phyloP scores from a whole-genome alignment of 2,329 filamentous ascomycete species.

The Sporothrix schenckii region DNA sequence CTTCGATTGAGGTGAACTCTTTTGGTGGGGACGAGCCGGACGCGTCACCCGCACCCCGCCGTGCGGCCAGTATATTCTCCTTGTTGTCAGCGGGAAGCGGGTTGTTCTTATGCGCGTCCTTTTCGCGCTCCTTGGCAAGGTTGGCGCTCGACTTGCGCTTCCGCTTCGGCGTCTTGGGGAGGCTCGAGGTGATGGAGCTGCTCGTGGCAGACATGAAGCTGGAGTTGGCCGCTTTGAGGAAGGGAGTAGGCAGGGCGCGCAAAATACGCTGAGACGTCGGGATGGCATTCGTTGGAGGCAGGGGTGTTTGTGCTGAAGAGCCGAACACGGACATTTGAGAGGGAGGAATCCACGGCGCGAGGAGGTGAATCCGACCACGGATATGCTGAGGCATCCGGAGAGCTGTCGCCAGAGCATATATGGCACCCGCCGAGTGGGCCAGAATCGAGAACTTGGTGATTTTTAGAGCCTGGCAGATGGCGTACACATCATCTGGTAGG shows the following conservation, averaged over 20 bases:
- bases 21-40: slow-evolving; percentile 27
- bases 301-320: slow-evolving; percentile 64
- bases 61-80: slow-evolving; percentile 48
- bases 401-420: slow-evolving; percentile 93
- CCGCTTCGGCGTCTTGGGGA: slow-evolving; percentile 67
- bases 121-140: slow-evolving; percentile 43
- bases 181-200: slow-evolving; percentile 76
- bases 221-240: slow-evolving; percentile 92
- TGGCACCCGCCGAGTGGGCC: slow-evolving; percentile 95
- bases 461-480: slow-evolving; percentile 87
- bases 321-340: slow-evolving; percentile 85
- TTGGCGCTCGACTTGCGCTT: slow-evolving; percentile 60
- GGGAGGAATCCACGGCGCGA: slow-evolving; percentile 96
- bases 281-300: slow-evolving; percentile 80
- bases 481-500: slow-evolving; percentile 74
- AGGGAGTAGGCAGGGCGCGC: slow-evolving; percentile 82
- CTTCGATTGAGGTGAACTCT: slow-evolving; percentile 48
- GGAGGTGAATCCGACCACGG: slow-evolving; percentile 86
- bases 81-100: slow-evolving; percentile 50
- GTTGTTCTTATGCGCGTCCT: slow-evolving; percentile 40
- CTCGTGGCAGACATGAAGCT: slow-evolving; percentile 93
- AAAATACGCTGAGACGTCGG: slow-evolving; percentile 91
- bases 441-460: slow-evolving; percentile 96
- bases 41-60: slow-evolving; percentile 35
- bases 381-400: slow-evolving; percentile 96